Percentiles rank a stretch among this genome's conserved stretches.
These are phyloP conservation scores for Laburnicola sp. DNA, from an alignment of 2,329 filamentous ascomycete species.

Conservation along the genomic window DNA sequence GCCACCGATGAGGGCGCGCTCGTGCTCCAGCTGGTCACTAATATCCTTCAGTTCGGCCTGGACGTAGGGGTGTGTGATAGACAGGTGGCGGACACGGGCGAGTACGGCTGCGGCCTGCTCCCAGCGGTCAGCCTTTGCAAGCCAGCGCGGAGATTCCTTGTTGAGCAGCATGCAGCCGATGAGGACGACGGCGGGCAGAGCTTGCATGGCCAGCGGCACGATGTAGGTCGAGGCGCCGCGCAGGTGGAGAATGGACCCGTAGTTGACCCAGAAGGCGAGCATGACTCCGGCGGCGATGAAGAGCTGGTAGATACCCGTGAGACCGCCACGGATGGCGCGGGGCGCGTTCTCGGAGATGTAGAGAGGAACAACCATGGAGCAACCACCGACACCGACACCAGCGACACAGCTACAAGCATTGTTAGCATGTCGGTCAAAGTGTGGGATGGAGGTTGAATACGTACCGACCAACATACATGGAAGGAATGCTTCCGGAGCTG, in stretches of 20 bases:
- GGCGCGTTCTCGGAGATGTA: conserved; percentile 65
- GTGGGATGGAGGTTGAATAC: conserved; percentile 15
- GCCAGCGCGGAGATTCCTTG: conserved; percentile 68
- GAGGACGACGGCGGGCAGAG: conserved; percentile 63
- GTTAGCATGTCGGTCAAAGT: conserved; percentile 13
- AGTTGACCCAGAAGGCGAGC: conserved; percentile 59
- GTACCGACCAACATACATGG: conserved; percentile 67
- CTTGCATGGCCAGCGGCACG: conserved; percentile 66
- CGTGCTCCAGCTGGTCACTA: conserved; percentile 50
- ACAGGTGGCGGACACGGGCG: conserved; percentile 59
- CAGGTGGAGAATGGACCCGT: conserved; percentile 54
- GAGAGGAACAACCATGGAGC: conserved; percentile 61
- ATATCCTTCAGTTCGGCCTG: conserved; percentile 42
- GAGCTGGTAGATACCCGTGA: conserved; percentile 64
- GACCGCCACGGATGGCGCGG: conserved; percentile 60
- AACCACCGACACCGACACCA: conserved; percentile 56
- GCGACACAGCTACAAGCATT: conserved; percentile 51
- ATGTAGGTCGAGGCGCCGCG: conserved; percentile 57
- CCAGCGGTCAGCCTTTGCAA: conserved; percentile 61
- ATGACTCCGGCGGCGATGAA: conserved; percentile 58
- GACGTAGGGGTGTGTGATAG: conserved; percentile 38
- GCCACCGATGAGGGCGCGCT: conserved; percentile 60
- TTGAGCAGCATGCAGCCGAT: conserved; percentile 63
- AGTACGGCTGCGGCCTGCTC: conserved; percentile 47
- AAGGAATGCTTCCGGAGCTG: conserved; percentile 60